Percentiles rank a stretch among this genome's conserved stretches.
phyloP scores from a whole-genome alignment of 1,284 basidiomycete species.

The Ganoderma meredithae region DNA sequence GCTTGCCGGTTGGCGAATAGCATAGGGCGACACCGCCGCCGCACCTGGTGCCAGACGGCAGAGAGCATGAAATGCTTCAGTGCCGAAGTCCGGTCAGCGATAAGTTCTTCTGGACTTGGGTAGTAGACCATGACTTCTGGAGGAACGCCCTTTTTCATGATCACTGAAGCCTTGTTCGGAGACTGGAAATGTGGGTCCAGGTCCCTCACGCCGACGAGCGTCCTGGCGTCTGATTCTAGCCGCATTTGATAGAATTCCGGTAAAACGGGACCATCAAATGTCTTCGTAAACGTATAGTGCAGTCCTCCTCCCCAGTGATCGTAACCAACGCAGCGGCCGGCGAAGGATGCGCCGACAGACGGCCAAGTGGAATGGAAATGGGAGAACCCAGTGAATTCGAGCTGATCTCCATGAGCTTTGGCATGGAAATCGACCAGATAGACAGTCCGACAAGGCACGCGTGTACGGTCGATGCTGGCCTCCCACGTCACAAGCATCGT shows the following conservation, averaged over 20 bases:
- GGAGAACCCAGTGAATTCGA: not conserved
- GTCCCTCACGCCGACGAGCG: not conserved
- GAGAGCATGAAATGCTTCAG: conserved; percentile 5
- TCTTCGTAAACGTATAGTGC: not conserved
- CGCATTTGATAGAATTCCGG: not conserved
- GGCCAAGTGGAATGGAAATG: not conserved
- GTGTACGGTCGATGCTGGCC: not conserved
- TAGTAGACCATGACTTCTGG: not conserved
- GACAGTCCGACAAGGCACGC: not conserved
- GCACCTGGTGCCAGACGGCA: not conserved
- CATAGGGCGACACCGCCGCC: not conserved
- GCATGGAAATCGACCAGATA: not conserved
- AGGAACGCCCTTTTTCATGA: not conserved
- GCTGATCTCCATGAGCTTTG: not conserved
- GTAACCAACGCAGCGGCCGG: not conserved
- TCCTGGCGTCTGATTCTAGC: conserved; percentile 1
- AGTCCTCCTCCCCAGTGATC: not conserved
- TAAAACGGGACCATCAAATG: not conserved
- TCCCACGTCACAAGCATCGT: not conserved
- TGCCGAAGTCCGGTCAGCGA: not conserved
- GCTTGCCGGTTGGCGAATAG: not conserved
- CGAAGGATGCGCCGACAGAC: not conserved
- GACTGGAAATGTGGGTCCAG: not conserved
- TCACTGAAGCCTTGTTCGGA: not conserved
- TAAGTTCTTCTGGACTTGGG: conserved; percentile 1